Base-by-base conservation (phyloP, 208 protist genomes). In the Dictyostelium gargantuum region DNA sequence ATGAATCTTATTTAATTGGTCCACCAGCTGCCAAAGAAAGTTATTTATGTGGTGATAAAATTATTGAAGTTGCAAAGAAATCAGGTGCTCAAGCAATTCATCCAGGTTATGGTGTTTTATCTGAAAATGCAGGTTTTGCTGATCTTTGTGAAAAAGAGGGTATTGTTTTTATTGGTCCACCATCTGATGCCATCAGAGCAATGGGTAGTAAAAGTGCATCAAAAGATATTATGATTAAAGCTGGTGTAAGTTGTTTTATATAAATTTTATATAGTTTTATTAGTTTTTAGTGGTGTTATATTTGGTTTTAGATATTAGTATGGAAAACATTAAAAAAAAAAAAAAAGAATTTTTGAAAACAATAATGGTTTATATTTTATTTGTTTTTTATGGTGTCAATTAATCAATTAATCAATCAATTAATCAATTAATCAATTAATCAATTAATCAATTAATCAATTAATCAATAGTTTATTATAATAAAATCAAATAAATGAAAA, bases 21-120 rank as follows among this genome's bases (percentile, higher is more conserved):
- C 93, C 96, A 93, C 96, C 97, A 10, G 93, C 98, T n/a, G 91
- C 95, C 26, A 95, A 94, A 13, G 93, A 98, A 29, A 98, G 95
- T 21, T 99, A 99, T 91, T 94, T 99, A 13, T 91, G 95, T 63
- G 95, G 96, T 29, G 98, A 99, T 63, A 95, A 94, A 23, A 98
- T 99, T 44, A 86, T 99, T 8, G 96, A 98, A n/a, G 97, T 97
- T 11, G 98, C 97, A 2, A 89, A 89, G 40, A 91, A 91, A 96
- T 23, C 95, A 96, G 48, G 92, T 93, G 50, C 95, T 82, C 13
- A 93, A 97, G 98, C 98, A 5, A 97, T 99, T 72, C 98, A 99
- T 93, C 98, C 98, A 19, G 99, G 99, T 61, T 99, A 99, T 92
- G 98, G 99, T 42, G 99, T 99, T 95, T 96, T 99, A 13, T 99